Percentiles rank a stretch among this genome's conserved stretches.
These are phyloP conservation scores for Rozella allomycis DNA, from an alignment of 371 early-diverging fungal species.

Conservation along the genomic window DNA sequence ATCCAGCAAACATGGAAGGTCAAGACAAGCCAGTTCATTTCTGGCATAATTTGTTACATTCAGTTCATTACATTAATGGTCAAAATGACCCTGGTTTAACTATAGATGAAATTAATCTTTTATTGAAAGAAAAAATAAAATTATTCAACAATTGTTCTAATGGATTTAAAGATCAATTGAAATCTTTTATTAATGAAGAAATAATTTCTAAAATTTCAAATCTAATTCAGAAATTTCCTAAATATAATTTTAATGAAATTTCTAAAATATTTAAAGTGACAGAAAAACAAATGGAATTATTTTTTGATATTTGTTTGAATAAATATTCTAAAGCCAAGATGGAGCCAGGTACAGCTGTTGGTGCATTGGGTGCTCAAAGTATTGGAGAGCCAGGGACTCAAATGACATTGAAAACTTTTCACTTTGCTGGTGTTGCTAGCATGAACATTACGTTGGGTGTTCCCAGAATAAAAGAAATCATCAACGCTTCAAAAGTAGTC, in stretches of 20 bases:
- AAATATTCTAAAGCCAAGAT: constrained; percentile 76
- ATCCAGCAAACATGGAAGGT: constrained; percentile 88
- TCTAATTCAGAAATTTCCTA: no score
- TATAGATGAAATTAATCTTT: constrained; percentile 25
- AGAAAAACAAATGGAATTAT: constrained; percentile 39
- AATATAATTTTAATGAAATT: no score
- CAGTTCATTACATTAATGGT: neutral
- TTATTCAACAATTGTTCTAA: no score
- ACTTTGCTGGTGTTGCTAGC: constrained; percentile 98
- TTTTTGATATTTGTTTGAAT: constrained; percentile 46
- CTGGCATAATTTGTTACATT: constrained; percentile 39
- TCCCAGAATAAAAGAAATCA: constrained; percentile 96
- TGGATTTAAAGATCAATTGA: no score
- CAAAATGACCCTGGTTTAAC: constrained; percentile 32
- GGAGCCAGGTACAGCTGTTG: constrained; percentile 63
- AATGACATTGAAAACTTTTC: constrained; percentile 99
- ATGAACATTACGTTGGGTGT: constrained; percentile 99
- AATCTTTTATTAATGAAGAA: no score
- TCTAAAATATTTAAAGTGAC: no score
- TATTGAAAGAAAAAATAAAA: neutral
- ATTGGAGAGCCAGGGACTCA: constrained; percentile 99
- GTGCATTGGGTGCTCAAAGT: constrained; percentile 93
- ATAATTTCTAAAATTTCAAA: no score
- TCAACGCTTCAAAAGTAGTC: constrained; percentile 5
- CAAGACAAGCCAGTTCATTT: constrained; percentile 75